Evolutionary conservation across 257 asterid species (phyloP).

Genomic region (Echium plantagineum): DNA sequence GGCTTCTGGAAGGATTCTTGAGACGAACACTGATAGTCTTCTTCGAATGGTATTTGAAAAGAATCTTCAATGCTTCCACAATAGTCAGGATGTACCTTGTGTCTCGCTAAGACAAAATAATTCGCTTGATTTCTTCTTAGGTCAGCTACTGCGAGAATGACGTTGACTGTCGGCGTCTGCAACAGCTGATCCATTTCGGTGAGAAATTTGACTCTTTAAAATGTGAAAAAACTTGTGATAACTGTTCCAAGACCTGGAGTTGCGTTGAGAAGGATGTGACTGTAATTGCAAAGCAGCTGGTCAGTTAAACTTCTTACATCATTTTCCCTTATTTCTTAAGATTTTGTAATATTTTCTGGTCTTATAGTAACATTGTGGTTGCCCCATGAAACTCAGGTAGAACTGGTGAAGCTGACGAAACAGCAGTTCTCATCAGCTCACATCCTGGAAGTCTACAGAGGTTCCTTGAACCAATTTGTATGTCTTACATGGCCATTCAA

Average conservation of each 20-base stretch:
- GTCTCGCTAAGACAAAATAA: neutral
- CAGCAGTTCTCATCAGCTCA: conserved; percentile 77
- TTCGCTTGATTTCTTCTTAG: conserved; percentile 36
- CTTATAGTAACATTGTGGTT: neutral
- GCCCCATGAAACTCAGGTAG: conserved; percentile 41
- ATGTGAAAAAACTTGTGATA: conserved; percentile 88
- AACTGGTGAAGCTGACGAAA: conserved; percentile 64
- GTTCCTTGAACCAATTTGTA: conserved; percentile 92
- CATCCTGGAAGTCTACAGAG: conserved; percentile 91
- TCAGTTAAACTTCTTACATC: neutral
- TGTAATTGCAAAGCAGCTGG: no score
- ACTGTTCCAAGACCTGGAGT: conserved; percentile 64
- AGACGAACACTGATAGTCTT: conserved; percentile 85
- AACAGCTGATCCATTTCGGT: conserved; percentile 93
- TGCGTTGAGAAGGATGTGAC: conserved; percentile 38
- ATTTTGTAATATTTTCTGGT: neutral
- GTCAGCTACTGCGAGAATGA: conserved; percentile 92
- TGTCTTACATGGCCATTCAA: conserved; percentile 22
- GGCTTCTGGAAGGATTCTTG: conserved; percentile 69
- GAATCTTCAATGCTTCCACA: neutral
- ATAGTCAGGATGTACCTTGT: neutral
- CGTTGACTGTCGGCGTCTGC: conserved; percentile 90
- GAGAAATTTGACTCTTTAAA: conserved; percentile 73
- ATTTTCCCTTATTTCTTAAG: neutral
- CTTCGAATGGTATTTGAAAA: conserved; percentile 58